Conservation (phyloP, 495 filamentous ascomycete species). For the Penicillium silybi region DNA sequence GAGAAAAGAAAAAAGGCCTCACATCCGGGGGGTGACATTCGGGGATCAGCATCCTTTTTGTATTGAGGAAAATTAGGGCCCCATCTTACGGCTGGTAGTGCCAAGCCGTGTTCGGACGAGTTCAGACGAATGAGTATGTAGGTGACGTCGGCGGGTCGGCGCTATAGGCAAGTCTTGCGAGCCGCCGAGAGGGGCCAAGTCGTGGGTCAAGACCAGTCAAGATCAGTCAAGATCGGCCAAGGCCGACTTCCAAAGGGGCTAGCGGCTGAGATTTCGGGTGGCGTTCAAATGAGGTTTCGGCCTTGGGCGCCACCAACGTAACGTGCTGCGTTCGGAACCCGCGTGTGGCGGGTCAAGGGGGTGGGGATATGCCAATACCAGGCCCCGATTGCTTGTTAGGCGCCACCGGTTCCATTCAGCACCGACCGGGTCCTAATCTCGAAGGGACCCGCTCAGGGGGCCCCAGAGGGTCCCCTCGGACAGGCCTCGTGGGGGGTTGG, state of each 20-base stretch:
- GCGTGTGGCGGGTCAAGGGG: conserved; percentile 5
- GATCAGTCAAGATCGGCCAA: neutral
- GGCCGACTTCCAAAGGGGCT: neutral
- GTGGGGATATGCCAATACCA: neutral
- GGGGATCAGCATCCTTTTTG: neutral
- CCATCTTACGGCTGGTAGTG: neutral
- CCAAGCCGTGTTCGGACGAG: conserved; percentile 1
- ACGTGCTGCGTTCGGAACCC: conserved; percentile 2
- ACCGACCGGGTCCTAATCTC: neutral
- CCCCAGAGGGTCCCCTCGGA: conserved; percentile 3
- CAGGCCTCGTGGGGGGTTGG: conserved; percentile 8
- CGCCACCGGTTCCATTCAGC: conserved; percentile 4
- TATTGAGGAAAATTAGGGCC: neutral
- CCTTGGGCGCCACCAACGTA: conserved; percentile 12
- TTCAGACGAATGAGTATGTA: conserved; percentile 7
- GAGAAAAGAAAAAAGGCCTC: neutral
- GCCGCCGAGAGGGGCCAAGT: conserved; percentile 3
- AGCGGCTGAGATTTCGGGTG: neutral
- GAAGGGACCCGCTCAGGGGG: no score
- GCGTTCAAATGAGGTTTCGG: neutral
- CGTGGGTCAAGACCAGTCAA: neutral
- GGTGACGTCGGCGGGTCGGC: conserved; percentile 15
- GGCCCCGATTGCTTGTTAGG: conserved; percentile 1
- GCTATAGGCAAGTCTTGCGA: conserved; percentile 18
- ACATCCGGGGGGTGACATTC: neutral